Evolutionary conservation across 371 early-diverging fungal genomes (phyloP).

Genomic region (Lichtheimia ornata): DNA sequence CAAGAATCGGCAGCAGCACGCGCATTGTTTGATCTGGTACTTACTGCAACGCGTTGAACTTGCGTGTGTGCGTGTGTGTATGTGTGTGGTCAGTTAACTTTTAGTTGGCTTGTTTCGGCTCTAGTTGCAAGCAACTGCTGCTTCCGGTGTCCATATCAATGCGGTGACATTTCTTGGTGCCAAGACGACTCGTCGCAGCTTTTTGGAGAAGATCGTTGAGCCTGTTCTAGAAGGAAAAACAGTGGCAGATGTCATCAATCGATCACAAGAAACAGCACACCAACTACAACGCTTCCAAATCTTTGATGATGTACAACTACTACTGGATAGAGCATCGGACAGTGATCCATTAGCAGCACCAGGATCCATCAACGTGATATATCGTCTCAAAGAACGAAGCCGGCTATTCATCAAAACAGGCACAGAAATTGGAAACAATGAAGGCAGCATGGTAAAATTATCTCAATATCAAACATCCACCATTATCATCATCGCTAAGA

Average conservation of each 20-base stretch:
- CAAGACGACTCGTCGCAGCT: slow-evolving; percentile 46
- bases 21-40: slow-evolving; percentile 36
- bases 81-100: not conserved
- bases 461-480: not conserved
- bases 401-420: slow-evolving; percentile 77
- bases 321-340: slow-evolving; percentile 64
- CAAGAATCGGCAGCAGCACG: slow-evolving; percentile 27
- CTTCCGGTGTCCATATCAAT: slow-evolving; percentile 50
- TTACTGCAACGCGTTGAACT: not conserved
- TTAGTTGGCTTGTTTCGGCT: not conserved
- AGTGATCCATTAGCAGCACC: slow-evolving; percentile 50
- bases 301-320: slow-evolving; percentile 68
- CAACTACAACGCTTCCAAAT: slow-evolving; percentile 73
- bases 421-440: slow-evolving; percentile 81
- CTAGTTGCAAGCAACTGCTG: slow-evolving; percentile 36
- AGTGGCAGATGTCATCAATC: slow-evolving; percentile 66
- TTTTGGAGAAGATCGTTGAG: slow-evolving; percentile 45
- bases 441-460: slow-evolving; percentile 72
- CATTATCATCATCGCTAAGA: not conserved
- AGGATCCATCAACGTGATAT: slow-evolving; percentile 66
- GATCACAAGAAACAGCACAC: slow-evolving; percentile 63
- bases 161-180: slow-evolving; percentile 52
- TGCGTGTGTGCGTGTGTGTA: not conserved
- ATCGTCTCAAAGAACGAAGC: slow-evolving; percentile 70
- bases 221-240: slow-evolving; percentile 52